Evolutionary conservation across 768 basidiomycete genomes (phyloP), one percentile per base, ranked within the genome.

Genomic region (Cyclocybe aegerita): DNA sequence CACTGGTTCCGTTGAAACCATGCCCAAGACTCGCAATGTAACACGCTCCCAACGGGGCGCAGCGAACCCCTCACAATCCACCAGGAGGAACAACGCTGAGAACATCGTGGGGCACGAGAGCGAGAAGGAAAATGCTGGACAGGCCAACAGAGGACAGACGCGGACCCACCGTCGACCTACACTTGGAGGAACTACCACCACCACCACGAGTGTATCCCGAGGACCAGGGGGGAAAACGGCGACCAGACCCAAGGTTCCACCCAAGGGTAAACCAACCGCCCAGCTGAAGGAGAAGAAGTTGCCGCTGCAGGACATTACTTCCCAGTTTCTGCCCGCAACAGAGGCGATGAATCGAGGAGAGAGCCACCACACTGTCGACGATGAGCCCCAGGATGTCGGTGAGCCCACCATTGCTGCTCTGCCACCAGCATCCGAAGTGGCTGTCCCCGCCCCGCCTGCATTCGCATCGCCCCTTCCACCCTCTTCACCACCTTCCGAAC

Each of bases 241-340:
- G 9, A 37, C 50, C 31, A 55, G 53, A 36, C 34, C 31, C 9
- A 57, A 56, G 43, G 53, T 58, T 10, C 50, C 56, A 14, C 12
- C 55, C 7, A 64, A 64, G 46, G 61, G 53, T 3, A 65, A 64
- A 32, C 57, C 49, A 14, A 17, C 50, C 23, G 43, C 48, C 32
- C 45, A 53, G 6, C 44, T 56, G 29, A 66, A 65, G 57, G 53
- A 54, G 33, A 69, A 67, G 57, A 65, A 68, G 42, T 45, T 59
- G 17, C 68, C 69, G 14, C 52, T 71, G 41, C 68, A 71, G 52
- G 69, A 71, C 55, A 69, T 71, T 41, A 71, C 69, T 1, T 47
- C 63, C 14, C 63, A 67, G 34, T 66, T 64, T 40, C 32, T 67
- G 4, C 64, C 66, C 16, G 62, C 63, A 1, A 58, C 63, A 30